A percentile compares a stretch with the other conserved stretches of the same genome.
phyloP scores from a whole-genome alignment of 768 basidiomycete genomes.

The Leccinum uliginosum region DNA sequence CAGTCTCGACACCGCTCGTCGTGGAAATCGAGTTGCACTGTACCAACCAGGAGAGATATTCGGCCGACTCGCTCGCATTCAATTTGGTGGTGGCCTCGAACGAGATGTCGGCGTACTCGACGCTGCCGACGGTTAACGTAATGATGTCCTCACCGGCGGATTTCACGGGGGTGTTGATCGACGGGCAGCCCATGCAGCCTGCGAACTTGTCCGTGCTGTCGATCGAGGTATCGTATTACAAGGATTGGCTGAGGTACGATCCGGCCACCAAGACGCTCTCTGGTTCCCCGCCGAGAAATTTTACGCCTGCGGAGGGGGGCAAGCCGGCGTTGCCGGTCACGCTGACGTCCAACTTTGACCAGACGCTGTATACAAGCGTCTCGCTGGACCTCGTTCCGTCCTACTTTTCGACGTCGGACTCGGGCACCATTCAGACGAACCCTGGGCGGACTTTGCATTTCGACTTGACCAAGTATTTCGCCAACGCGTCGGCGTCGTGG shows the following conservation, averaged over 20 bases:
- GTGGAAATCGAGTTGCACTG: constrained; percentile 59
- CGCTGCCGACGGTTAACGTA: constrained; percentile 62
- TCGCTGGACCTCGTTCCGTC: constrained; percentile 65
- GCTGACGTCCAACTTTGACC: constrained; percentile 61
- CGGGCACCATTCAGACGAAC: constrained; percentile 54
- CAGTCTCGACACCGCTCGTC: constrained; percentile 35
- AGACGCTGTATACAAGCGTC: constrained; percentile 60
- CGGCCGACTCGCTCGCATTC: constrained; percentile 56
- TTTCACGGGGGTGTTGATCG: constrained; percentile 59
- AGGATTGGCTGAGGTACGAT: constrained; percentile 62
- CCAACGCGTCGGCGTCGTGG: constrained; percentile 38
- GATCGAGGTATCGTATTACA: constrained; percentile 56
- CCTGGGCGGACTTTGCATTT: constrained; percentile 51
- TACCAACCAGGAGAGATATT: constrained; percentile 71
- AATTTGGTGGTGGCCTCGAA: constrained; percentile 63
- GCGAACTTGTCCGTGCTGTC: constrained; percentile 52
- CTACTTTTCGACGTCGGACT: constrained; percentile 56
- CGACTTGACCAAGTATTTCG: constrained; percentile 52
- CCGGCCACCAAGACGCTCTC: constrained; percentile 48
- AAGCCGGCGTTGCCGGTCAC: constrained; percentile 51
- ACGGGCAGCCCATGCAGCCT: constrained; percentile 54
- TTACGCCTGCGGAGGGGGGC: constrained; percentile 28
- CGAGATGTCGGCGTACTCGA: constrained; percentile 50
- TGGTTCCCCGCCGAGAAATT: constrained; percentile 55
- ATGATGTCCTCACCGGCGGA: constrained; percentile 51